These are phyloP conservation scores for Hysterangium stoloniferum DNA, from an alignment of 768 basidiomycete genomes.

Conservation along the genomic window DNA sequence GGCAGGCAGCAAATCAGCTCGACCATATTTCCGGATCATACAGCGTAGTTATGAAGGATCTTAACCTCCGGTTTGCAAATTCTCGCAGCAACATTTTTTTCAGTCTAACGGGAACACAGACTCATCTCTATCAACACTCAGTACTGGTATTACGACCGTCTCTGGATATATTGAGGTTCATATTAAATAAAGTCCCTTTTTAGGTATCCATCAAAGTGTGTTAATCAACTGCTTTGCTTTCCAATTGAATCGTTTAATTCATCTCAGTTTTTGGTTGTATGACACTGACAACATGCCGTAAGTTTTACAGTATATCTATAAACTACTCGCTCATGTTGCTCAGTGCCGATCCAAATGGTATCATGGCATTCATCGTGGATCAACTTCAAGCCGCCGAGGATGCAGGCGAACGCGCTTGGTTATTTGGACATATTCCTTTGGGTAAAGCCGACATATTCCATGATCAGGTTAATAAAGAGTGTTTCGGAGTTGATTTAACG, in stretches of 20 bases:
- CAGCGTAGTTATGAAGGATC: slow-evolving; percentile 38
- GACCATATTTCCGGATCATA: slow-evolving; percentile 49
- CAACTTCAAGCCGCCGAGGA: slow-evolving; percentile 55
- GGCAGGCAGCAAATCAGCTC: slow-evolving; percentile 35
- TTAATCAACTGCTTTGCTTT: neutral
- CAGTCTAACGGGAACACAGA: too few relatives aligned
- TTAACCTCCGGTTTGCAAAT: slow-evolving; percentile 34
- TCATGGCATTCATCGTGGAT: slow-evolving; percentile 44
- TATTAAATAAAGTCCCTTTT: slow-evolving; percentile 13
- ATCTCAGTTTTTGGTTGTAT: slow-evolving; percentile 51
- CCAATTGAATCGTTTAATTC: neutral
- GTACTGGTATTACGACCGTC: slow-evolving; percentile 62
- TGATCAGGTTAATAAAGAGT: slow-evolving; percentile 36
- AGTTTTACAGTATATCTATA: slow-evolving; percentile 14
- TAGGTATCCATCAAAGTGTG: slow-evolving; percentile 33
- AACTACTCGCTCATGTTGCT: slow-evolving; percentile 2
- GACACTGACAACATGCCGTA: slow-evolving; percentile 42
- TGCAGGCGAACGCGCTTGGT: slow-evolving; percentile 52
- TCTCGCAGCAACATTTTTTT: neutral
- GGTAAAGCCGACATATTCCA: slow-evolving; percentile 39
- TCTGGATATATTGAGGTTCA: too few relatives aligned
- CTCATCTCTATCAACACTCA: slow-evolving; percentile 55
- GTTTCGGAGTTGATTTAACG: neutral
- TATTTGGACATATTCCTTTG: slow-evolving; percentile 53
- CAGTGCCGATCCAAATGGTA: slow-evolving; percentile 52